Percentiles rank a stretch among this genome's conserved stretches.
These are phyloP conservation scores for Linnemannia exigua DNA, from an alignment of 192 early-diverging fungal species.

Conservation along the genomic window DNA sequence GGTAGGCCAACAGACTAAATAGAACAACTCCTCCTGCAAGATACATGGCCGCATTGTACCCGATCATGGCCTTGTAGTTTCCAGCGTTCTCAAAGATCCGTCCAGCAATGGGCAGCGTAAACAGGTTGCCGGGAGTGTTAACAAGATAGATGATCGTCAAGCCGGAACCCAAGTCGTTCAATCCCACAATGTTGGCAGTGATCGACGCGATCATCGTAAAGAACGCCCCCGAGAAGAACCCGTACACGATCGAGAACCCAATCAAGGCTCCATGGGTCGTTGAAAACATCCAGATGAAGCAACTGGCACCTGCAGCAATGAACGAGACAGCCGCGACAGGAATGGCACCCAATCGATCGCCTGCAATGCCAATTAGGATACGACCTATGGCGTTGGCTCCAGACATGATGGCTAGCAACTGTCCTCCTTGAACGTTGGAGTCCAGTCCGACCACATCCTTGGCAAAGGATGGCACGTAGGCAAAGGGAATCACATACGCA, in stretches of 20 bases:
- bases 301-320: conserved; percentile 27
- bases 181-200: conserved; percentile 38
- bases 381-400: conserved; percentile 54
- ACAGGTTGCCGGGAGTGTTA: conserved; percentile 53
- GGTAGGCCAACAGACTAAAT: conserved; percentile 18
- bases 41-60: conserved; percentile 40
- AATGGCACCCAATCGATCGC: conserved; percentile 49
- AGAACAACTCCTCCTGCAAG: conserved; percentile 22
- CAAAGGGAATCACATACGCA: conserved; percentile 32
- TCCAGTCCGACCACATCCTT: conserved; percentile 33
- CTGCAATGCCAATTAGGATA: conserved; percentile 41
- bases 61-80: conserved; percentile 41
- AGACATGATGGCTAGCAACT: conserved; percentile 54
- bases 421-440: conserved; percentile 46
- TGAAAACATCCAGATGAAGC: conserved; percentile 50
- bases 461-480: conserved; percentile 35
- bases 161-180: conserved; percentile 24
- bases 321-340: conserved; percentile 34
- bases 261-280: conserved; percentile 10
- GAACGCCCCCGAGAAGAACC: conserved; percentile 43
- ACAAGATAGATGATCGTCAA: conserved; percentile 42
- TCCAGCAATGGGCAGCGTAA: conserved; percentile 47
- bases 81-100: conserved; percentile 25
- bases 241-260: conserved; percentile 31
- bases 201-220: conserved; percentile 45